Conservation (phyloP, 2,329 filamentous ascomycete species). For the Colletotrichum sojae region DNA sequence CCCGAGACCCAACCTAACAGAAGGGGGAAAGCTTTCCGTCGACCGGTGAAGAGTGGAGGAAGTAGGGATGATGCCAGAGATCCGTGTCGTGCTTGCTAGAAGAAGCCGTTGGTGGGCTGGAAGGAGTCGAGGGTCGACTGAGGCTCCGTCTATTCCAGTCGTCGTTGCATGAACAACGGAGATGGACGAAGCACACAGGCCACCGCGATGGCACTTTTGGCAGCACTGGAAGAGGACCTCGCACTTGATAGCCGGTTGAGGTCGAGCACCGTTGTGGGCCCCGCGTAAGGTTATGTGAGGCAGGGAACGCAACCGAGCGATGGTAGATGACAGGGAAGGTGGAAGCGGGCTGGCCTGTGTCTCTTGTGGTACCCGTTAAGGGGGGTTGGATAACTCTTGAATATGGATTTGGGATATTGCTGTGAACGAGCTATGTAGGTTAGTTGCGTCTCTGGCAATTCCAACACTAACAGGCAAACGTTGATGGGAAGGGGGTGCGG, state of each 20-base stretch:
- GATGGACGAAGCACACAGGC: slow-evolving; percentile 26
- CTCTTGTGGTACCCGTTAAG: not conserved
- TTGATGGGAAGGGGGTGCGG: no score
- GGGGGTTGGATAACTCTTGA: no score
- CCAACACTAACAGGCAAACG: no score
- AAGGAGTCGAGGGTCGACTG: not conserved
- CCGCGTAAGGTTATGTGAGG: slow-evolving; percentile 20
- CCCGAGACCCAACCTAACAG: not conserved
- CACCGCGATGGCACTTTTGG: slow-evolving; percentile 21
- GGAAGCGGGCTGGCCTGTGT: not conserved
- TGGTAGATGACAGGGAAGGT: slow-evolving; percentile 13
- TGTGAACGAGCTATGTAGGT: no score
- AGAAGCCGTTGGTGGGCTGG: not conserved
- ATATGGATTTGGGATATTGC: no score
- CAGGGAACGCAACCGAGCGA: slow-evolving; percentile 16
- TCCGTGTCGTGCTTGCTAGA: not conserved
- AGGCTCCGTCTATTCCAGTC: slow-evolving; percentile 4
- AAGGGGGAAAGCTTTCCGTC: no score
- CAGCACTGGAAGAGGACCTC: slow-evolving; percentile 15
- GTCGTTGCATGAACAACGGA: slow-evolving; percentile 24
- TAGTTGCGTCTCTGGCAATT: no score
- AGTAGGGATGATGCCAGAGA: not conserved
- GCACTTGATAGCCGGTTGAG: slow-evolving; percentile 4
- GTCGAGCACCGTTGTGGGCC: slow-evolving; percentile 11
- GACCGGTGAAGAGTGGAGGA: not conserved